These are phyloP conservation scores for Candida pini DNA, from an alignment of 805 yeast species.

Conservation along the genomic window DNA sequence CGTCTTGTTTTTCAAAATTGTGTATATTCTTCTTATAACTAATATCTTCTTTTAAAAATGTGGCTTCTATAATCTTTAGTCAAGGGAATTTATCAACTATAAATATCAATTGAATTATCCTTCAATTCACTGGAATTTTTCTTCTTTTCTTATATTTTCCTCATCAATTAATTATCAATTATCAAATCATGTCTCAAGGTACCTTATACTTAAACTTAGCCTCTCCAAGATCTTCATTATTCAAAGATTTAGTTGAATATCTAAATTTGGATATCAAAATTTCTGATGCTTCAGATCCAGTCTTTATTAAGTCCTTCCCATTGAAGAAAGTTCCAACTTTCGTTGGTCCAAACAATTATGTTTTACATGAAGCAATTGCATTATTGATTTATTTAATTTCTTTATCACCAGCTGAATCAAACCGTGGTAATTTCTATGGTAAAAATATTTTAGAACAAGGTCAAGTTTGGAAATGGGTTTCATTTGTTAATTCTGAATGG, in stretches of 20 bases:
- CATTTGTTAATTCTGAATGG: constrained; percentile 65
- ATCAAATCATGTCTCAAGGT: constrained; percentile 6
- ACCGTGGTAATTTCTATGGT: constrained; percentile 44
- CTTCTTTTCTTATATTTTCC: not conserved
- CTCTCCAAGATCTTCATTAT: constrained; percentile 30
- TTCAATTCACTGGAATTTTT: not conserved
- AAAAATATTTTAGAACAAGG: constrained; percentile 55
- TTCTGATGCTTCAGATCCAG: constrained; percentile 34
- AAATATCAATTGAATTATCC: not conserved
- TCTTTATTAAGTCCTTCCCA: constrained; percentile 51
- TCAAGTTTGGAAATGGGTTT: constrained; percentile 66
- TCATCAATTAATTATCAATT: not conserved
- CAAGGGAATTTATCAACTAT: too few species aligned
- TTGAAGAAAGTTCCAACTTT: constrained; percentile 59
- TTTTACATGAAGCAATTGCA: constrained; percentile 62
- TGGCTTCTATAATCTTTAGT: too few species aligned
- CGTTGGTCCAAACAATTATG: constrained; percentile 57
- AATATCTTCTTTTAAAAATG: too few species aligned
- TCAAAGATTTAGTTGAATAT: constrained; percentile 47
- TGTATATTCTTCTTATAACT: too few species aligned
- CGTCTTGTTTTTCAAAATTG: too few species aligned
- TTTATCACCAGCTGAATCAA: constrained; percentile 33
- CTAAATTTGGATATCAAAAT: constrained; percentile 52
- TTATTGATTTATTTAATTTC: constrained; percentile 40
- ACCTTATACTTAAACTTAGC: constrained; percentile 5